Evolutionary conservation across 768 basidiomycete genomes (phyloP), one percentile per base, ranked within the genome.

Genomic region (Leccinum aurantiacum): DNA sequence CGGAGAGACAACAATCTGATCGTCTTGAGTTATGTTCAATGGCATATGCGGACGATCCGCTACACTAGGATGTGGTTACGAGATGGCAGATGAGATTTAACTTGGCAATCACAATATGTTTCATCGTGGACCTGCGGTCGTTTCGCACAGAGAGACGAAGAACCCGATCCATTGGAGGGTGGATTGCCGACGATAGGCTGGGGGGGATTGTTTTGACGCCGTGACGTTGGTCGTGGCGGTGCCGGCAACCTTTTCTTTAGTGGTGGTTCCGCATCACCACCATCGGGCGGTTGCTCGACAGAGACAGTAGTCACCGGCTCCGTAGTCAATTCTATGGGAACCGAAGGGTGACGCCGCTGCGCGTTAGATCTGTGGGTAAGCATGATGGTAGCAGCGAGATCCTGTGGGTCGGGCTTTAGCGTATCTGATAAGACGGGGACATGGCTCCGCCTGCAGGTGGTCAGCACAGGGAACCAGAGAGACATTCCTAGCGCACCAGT

Each of bases 401-500:
- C 70, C 19, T 60, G 60, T 0, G 64, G 27, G n/a, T 56, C 60
- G 7, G 72, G 73, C 58, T 60, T 63, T 51, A 73, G 58, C 0
- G 73, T 71, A 58, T 74, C 71, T 53, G 73, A 68, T 71, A 71
- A 68, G 50, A 76, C 71, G 4, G 74, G 66, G 13, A 71, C 63
- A 6, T 60, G 29, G 38, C 73, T 74, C 51, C 24, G 69, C 73
- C 74, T 76, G 56, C 15, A 11, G 31, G 29, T 22, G 17, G 25
- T 67, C 57, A 61, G 44, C 27, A 58, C 35, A 31, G 5, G 17
- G 17, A n/a, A 4, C 0, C 17, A 5, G 14, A 41, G 48, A 52
- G 15, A 37, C 3, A 31, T 27, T 2, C 29, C 8, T 35, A 25
- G n/a, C 59, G 38, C 41, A 75, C 72, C 72, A 74, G 55, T 74